Base-by-base conservation (phyloP, 495 filamentous ascomycete genomes). In the Aspergillus baeticus region DNA sequence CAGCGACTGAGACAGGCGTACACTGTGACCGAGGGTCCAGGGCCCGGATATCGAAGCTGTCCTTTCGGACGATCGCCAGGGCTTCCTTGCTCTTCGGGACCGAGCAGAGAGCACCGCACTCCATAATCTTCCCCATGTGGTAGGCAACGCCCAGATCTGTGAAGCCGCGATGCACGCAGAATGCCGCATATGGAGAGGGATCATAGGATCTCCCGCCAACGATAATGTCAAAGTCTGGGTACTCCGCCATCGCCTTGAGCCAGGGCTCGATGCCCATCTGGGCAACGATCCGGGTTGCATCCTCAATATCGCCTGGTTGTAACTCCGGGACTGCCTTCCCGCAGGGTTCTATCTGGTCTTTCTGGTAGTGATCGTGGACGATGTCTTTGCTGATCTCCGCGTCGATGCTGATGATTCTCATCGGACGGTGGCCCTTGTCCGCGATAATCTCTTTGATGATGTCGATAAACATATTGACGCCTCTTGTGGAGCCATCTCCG, bases 111-210 rank as follows among this genome's bases (percentile, higher is more conserved):
- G 60, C 79, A 29, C 79, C 78, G 29, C 78, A 82, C 47, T 82
- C 79, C 67, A 82, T 71, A 14, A 70, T 75, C 63, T 82, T 82
- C 17, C 79, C 79, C 77, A 82, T 79, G 58, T 80, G 76, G 15
- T 61, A 68, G 18, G 73, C 72, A 5, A 65, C 69, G 2, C 73
- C 77, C 0, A 63, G 54, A 5, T 37, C 35, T 4, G 58, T 42
- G 1, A 60, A 52, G 10, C 65, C 62, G 2, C 67, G 31, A 51
- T 60, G 64, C 5, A 69, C 59, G 21, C 61, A 74, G 53, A 72
- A 81, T 6, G 77, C 78, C 6, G 72, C 68, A 58, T 73, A 82
- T 0, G 78, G 77, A 3, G 69, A 63, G 0, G 78, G 79, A 54
- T 82, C 79, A 45, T 82, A 81, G 5, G 75, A 69, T 7, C 79